Evolutionary conservation across 495 filamentous ascomycete genomes (phyloP).

Genomic region (Hypoxylon rickii): DNA sequence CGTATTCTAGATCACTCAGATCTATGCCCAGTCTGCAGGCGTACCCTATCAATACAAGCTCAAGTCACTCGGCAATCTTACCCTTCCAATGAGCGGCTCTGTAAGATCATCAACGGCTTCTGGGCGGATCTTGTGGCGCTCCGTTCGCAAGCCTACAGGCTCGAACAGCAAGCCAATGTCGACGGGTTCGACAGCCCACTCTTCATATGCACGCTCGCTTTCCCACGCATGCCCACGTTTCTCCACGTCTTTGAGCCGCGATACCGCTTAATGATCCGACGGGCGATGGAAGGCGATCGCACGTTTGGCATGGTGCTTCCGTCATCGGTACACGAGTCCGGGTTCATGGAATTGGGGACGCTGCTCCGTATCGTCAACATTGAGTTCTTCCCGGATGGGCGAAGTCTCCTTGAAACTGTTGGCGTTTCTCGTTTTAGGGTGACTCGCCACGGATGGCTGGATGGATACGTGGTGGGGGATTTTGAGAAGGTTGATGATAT

Average conservation of each 20-base stretch:
- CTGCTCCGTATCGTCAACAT: conserved; percentile 72
- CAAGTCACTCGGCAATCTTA: conserved; percentile 50
- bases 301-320: conserved; percentile 83
- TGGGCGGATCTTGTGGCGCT: conserved; percentile 66
- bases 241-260: conserved; percentile 90
- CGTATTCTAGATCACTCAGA: conserved; percentile 74
- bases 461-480: conserved; percentile 77
- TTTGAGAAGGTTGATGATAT: conserved; percentile 79
- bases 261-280: conserved; percentile 85
- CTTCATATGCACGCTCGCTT: conserved; percentile 80
- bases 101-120: conserved; percentile 62
- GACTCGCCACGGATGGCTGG: conserved; percentile 61
- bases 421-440: conserved; percentile 79
- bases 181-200: conserved; percentile 68
- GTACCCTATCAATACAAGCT: conserved; percentile 64
- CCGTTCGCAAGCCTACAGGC: conserved; percentile 41
- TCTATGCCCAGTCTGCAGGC: conserved; percentile 79
- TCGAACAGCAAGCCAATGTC: conserved; percentile 42
- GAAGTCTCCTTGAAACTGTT: conserved; percentile 76
- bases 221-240: conserved; percentile 82
- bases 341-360: conserved; percentile 78
- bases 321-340: conserved; percentile 23
- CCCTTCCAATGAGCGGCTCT: conserved; percentile 66
- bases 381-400: conserved; percentile 76
- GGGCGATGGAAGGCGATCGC: conserved; percentile 70